Evolutionary conservation across 345 rosid species (phyloP), one percentile per base, ranked within the genome.

Genomic region (Arabidopsis suecica): DNA sequence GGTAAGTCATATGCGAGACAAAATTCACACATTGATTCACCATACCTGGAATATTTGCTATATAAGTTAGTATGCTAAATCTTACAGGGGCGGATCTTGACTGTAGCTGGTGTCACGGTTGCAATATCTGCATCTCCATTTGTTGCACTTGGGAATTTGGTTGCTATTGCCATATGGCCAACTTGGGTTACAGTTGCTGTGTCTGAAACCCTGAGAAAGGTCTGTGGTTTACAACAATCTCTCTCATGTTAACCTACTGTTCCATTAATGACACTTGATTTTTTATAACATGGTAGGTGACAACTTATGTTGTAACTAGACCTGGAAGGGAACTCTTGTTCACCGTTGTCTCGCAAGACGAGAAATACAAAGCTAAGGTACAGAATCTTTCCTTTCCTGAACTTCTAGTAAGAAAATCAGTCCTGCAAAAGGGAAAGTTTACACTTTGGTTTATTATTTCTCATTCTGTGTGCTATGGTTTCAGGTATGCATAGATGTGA

Each of bases 321-420:
- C 97, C 98, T 37, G 95, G 94, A 79, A 88, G 97, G 77, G 98
- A 93, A 81, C 94, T 91, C 58, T 80, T 91, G 55, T 93, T 93
- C 79, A 93, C 97, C 5, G 93, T 93, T 64, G 96, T 91, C 66
- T 88, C 97, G 5, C 88, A 84, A 78, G 98, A 93, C 36, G 98
- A 93, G 86, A 93, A 93, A 81, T 93, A 91, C 83, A 91, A 91
- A 83, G 98, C 97, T 71, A 91, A 93, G 88, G 97, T 88, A 53
- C 38, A 82, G 71, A 69, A 48, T 32, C 36, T 44, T 65, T 72
- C 38, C 6, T 14, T 25, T 53, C 11, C 53, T 4, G 16, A 41
- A 61, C 30, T 30, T 14, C 20, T 45, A 28, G 40, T 9, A n/a
- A 9, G 14, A 63, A 68, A 9, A 18, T 28, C 45, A 61, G 22